Percentiles rank a stretch among this genome's conserved stretches.
Evolutionary conservation across 2,329 filamentous ascomycete genomes (phyloP).

Genomic region (Blastomyces gilchristii): DNA sequence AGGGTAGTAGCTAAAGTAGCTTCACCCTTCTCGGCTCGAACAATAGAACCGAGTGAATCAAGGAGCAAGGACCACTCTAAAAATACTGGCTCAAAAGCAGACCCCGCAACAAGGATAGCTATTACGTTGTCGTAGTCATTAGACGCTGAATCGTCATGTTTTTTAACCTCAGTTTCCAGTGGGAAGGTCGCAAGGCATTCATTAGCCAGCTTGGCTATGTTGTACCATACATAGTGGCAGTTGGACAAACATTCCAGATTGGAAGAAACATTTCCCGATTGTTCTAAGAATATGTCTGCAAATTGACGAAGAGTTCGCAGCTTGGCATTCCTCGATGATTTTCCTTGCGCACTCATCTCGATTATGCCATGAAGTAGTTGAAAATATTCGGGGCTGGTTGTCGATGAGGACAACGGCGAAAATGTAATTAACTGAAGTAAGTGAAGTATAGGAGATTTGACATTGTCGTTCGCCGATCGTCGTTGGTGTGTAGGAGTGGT

Average conservation of each 20-base stretch:
- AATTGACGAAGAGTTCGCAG: slow-evolving; percentile 32
- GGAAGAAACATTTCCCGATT: slow-evolving; percentile 7
- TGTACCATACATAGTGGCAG: slow-evolving; percentile 27
- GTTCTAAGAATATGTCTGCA: slow-evolving; percentile 21
- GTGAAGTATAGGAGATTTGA: slow-evolving; percentile 31
- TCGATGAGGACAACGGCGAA: slow-evolving; percentile 11
- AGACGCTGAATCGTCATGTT: slow-evolving; percentile 43
- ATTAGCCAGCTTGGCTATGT: slow-evolving; percentile 25
- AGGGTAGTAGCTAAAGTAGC: slow-evolving; percentile 56
- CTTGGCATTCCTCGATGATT: slow-evolving; percentile 27
- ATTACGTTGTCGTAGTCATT: slow-evolving; percentile 61
- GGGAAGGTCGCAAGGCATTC: slow-evolving; percentile 33
- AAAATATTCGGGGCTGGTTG: slow-evolving; percentile 21
- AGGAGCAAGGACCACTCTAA: slow-evolving; percentile 45
- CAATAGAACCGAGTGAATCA: slow-evolving; percentile 45
- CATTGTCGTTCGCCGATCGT: slow-evolving; percentile 19
- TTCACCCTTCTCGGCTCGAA: slow-evolving; percentile 56
- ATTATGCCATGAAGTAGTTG: slow-evolving; percentile 24
- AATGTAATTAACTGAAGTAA: slow-evolving; percentile 28
- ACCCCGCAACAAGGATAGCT: slow-evolving; percentile 55
- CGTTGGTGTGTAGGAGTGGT: slow-evolving; percentile 30
- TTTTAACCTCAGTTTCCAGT: slow-evolving; percentile 28
- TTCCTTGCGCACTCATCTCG: slow-evolving; percentile 26
- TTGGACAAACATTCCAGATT: slow-evolving; percentile 3
- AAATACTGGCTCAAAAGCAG: slow-evolving; percentile 21